These are phyloP conservation scores for Pseudotulostoma volvatum DNA, from an alignment of 495 filamentous ascomycete species.

Conservation along the genomic window DNA sequence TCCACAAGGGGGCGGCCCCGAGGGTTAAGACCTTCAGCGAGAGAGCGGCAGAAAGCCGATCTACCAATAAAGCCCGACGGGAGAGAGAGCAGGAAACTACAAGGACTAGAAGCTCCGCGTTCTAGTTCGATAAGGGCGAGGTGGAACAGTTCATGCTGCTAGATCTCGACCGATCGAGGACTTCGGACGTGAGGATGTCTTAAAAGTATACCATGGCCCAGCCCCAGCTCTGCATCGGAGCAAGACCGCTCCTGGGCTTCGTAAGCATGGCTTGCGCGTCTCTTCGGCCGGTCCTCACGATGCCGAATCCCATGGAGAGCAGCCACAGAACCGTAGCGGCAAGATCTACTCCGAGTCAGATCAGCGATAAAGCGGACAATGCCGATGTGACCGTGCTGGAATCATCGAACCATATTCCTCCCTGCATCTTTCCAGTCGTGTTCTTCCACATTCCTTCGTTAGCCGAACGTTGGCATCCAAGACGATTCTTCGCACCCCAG, in stretches of 20 bases:
- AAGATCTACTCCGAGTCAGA: constrained; percentile 18
- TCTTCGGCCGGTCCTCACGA: constrained; percentile 5
- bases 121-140: constrained; percentile 48
- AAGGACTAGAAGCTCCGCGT: constrained; percentile 52
- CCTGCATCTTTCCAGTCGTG: constrained; percentile 68
- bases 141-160: constrained; percentile 47
- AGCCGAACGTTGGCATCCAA: constrained; percentile 60
- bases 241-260: constrained; percentile 33
- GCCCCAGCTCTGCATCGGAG: constrained; percentile 29
- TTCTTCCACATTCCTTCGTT: constrained; percentile 67
- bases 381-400: constrained; percentile 11
- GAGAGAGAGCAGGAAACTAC: constrained; percentile 38
- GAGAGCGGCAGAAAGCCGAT: constrained; percentile 51
- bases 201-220: constrained; percentile 26
- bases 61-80: constrained; percentile 29
- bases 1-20: constrained; percentile 12
- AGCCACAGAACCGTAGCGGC: constrained; percentile 7
- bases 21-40: constrained; percentile 69
- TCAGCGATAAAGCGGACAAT: constrained; percentile 1
- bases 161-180: constrained; percentile 30
- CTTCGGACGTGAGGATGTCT: constrained; percentile 48
- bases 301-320: constrained; percentile 9
- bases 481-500: constrained; percentile 60
- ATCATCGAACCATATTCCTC: constrained; percentile 62
- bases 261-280: constrained; percentile 9